Evolutionary conservation across 768 basidiomycete genomes (phyloP), one percentile per base, ranked within the genome.

Genomic region (Lepiota subincarnata): DNA sequence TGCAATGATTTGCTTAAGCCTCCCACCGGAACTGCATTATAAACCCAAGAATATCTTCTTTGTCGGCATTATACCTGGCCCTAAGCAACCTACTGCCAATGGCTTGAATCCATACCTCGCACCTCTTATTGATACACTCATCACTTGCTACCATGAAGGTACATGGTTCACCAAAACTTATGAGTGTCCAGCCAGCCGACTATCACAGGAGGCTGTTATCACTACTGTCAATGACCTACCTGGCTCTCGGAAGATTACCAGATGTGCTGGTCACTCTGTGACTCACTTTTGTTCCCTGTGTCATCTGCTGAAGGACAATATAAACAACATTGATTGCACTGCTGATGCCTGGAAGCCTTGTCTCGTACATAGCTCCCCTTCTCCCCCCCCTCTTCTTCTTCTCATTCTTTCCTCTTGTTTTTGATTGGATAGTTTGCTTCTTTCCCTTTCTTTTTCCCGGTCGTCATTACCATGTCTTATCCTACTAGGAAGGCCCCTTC

Each of bases 81-180:
- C 61, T 7, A 36, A 48, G 4, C 50, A 70, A 31, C 73, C 76
- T 1, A 56, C 55, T 0, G 50, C 64, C 0, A 40, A 64, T 0
- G 57, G 70, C 26, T 60, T 75, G 2, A 74, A 77, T 31, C 68
- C 70, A 34, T 48, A 69, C n/a, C 59, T 78, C 4, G 6, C 16
- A 0, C 71, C 69, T 0, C 64, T 77, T 10, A 64, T 77, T 10
- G 60, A 71, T 28, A 65, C 71, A 14, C 60, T 76, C 2, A 37
- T 66, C 0, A 13, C 40, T 0, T 56, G 68, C 3, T 78, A 69
- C 64, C 3, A 53, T n/a, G 22, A 49, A 4, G 71, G 73, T 4
- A 41, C 71, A 4, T 63, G 52, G 37, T 56, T 65, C 13, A 50
- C 65, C 0, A 3, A 41, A 4, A 73, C 70, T 1, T 4, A 34